phyloP scores from a whole-genome alignment of 2,329 filamentous ascomycete species.

The Xylogone sp. region DNA sequence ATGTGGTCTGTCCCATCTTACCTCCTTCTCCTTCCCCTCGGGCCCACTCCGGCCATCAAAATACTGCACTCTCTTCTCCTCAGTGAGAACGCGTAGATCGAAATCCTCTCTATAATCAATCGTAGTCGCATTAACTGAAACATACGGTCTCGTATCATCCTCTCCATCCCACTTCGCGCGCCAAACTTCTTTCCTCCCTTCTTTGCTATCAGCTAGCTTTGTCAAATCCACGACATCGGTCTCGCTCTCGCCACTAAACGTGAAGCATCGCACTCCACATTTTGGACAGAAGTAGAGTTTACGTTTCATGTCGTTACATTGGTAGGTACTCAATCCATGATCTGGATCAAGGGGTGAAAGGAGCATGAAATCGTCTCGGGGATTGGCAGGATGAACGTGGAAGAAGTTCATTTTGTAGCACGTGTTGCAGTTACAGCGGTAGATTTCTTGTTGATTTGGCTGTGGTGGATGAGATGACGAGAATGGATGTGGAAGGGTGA shows the following conservation, averaged over 20 bases:
- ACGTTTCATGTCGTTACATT: conserved; percentile 22
- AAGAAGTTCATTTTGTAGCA: conserved; percentile 43
- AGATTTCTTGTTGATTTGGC: conserved; percentile 10
- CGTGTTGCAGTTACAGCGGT: conserved; percentile 40
- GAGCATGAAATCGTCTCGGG: conserved; percentile 40
- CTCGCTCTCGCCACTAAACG: conserved; percentile 32
- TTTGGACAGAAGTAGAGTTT: conserved; percentile 42
- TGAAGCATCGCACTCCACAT: conserved; percentile 41
- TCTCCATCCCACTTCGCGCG: conserved; percentile 23
- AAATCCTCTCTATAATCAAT: conserved; percentile 24
- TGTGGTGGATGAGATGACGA: conserved; percentile 13
- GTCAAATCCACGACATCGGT: conserved; percentile 16
- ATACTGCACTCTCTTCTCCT: conserved; percentile 25
- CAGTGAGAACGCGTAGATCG: conserved; percentile 23
- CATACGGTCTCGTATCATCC: conserved; percentile 20
- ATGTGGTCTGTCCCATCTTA: conserved; percentile 23
- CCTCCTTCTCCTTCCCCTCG: conserved; percentile 19
- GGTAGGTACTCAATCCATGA: conserved; percentile 37
- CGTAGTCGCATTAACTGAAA: conserved; percentile 23
- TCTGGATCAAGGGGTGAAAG: conserved; percentile 37
- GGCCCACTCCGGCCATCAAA: conserved; percentile 23
- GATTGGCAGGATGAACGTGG: conserved; percentile 35
- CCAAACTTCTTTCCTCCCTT: conserved; percentile 24
- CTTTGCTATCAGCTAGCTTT: conserved; percentile 17
- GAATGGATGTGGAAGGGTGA: conserved; percentile 34